Base-by-base conservation (phyloP, 345 rosid genomes). In the Populus nigra region DNA sequence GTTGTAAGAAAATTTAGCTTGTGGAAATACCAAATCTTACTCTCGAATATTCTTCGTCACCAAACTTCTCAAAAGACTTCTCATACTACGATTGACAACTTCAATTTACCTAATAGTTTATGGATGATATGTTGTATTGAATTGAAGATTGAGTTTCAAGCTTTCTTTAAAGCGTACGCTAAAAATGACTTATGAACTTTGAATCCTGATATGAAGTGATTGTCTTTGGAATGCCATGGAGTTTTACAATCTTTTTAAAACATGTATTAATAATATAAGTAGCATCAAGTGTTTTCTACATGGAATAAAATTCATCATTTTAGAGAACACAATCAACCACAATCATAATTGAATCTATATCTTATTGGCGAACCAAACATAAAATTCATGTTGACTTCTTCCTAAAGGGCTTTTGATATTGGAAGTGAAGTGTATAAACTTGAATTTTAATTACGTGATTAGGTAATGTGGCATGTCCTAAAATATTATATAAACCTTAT, bases 371-470 rank as follows among this genome's bases (percentile, higher is more conserved):
- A 15, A 7, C 66, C 27, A 5, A 53, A 12, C 7, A 73, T 15
- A 73, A 73, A 73, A 53, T 73, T 41, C 23, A 50, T 27, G 45
- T 38, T 53, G 1, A 53, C 45, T 11, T 73, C 75, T 33, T 73
- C 66, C 66, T 25, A 73, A 2, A 3, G 27, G 7, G 3, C 2
- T 47, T 45, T 17, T 43, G 27, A 16, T 20, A 71, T 33, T 18
- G 8, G 8, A 13, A 73, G 20, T 17, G 68, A 27, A 16, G 76
- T 61, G 35, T 73, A 73, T 1, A 73, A 67, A 5, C 76, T 31
- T 25, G 27, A 35, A 20, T 73, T 55, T 4, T 73, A 5, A 4
- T 43, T 23, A n/a, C 12, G 25, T 6, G 31, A 18, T 53, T 59
- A 57, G 4, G 66, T 27, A 65, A 31, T 27, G 7, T 65, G 39